phyloP scores from a whole-genome alignment of 129 eudicot species.

The Tanacetum coccineum region DNA sequence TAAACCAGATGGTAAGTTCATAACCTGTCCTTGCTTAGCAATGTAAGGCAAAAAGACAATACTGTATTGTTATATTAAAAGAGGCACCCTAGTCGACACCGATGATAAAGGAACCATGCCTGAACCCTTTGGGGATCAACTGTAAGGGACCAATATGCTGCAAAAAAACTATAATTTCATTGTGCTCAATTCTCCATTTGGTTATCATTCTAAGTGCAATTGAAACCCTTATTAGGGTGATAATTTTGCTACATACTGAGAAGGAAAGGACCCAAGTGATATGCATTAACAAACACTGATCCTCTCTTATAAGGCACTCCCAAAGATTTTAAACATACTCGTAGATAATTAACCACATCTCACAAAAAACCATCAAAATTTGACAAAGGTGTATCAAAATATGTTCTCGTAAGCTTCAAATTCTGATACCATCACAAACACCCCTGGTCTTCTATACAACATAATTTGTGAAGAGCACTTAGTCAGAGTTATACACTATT shows the following conservation, averaged over 20 bases:
- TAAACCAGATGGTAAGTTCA: conserved; percentile 17
- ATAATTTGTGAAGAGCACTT: no score
- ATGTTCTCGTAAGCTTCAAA: no score
- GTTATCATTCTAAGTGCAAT: conserved; percentile 9
- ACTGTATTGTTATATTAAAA: background rate
- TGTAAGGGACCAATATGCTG: background rate
- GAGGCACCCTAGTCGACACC: conserved; percentile 7
- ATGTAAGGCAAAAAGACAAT: background rate
- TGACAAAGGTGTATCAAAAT: no score
- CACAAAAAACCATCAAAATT: no score
- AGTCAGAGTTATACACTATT: no score
- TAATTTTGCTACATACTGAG: background rate
- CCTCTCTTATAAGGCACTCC: background rate
- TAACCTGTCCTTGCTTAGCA: conserved; percentile 1
- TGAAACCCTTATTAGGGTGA: background rate
- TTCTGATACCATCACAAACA: no score
- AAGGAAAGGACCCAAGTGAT: background rate
- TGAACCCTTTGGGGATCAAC: background rate
- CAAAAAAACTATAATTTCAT: background rate
- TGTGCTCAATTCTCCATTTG: background rate
- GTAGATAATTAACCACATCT: background rate
- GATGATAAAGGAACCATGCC: conserved; percentile 5
- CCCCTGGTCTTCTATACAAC: no score
- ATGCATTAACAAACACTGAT: background rate
- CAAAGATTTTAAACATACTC: background rate